Base-by-base conservation (phyloP, 805 yeast species). In the Ogataea siamensis region DNA sequence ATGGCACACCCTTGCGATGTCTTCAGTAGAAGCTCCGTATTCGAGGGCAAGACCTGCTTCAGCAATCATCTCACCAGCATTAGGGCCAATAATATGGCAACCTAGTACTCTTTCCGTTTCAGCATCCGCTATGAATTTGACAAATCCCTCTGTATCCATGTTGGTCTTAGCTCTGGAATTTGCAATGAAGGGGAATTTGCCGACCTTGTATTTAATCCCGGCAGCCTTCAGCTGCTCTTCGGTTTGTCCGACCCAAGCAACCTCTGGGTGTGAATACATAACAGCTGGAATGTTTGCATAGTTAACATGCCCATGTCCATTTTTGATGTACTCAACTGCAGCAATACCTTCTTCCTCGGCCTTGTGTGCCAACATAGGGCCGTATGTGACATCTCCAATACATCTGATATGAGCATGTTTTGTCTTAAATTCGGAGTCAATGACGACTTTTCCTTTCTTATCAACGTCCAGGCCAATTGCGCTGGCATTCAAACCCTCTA, bases 281-380 rank as follows among this genome's bases (percentile, higher is more conserved):
- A 93, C 99, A 23, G 96, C 80, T 51, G 99, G 99, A 55, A 93
- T 93, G 72, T 86, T 94, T 55, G 82, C 95, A 70, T 93, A 93
- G 80, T 93, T 93, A 53, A 93, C 98, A 65, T 93, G 99, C 44
- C 99, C 99, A 62, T 84, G 85, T 51, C 98, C 99, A 53, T 68
- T 68, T 74, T 87, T 87, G 65, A 93, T 78, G 73, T 79, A 86
- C 72, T 93, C 99, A 50, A 76, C 98, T 51, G 96, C 98, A 42
- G 99, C 99, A 54, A 93, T 83, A 69, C 96, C 99, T 75, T 93
- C 99, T 67, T 93, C 99, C 75, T 93, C 99, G 47, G 99, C 99
- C 76, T 93, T 93, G 78, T 93, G 99, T 50, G 99, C 99, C 70
- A 93, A 78, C 99, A 93, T 93, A 56, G 95, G 91, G 55, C 99